These are phyloP conservation scores for Pueraria montana DNA, from an alignment of 306 rosid genomes.

Conservation along the genomic window DNA sequence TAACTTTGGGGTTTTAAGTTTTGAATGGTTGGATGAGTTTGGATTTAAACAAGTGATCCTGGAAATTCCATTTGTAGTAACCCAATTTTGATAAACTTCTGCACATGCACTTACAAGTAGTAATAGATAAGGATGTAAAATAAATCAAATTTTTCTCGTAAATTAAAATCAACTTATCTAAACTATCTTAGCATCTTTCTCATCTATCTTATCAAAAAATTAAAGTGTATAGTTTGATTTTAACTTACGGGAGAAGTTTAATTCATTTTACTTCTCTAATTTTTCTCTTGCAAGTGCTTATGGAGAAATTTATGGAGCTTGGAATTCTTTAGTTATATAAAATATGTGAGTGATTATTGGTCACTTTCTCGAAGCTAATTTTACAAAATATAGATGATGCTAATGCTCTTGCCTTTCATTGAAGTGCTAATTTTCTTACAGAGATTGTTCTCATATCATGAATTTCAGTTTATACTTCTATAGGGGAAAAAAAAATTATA, in stretches of 20 bases:
- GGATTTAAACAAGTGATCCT: slow-evolving; percentile 8
- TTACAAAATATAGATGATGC: neutral
- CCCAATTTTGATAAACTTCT: neutral
- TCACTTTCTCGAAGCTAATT: slow-evolving; percentile 4
- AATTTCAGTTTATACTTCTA: neutral
- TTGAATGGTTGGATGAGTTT: neutral
- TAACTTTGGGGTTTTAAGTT: slow-evolving; percentile 15
- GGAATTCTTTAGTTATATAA: slow-evolving; percentile 16
- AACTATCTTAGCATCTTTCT: neutral
- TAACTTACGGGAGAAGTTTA: neutral
- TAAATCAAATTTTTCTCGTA: neutral
- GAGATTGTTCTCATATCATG: slow-evolving; percentile 20
- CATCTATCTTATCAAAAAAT: neutral
- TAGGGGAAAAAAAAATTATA: neutral
- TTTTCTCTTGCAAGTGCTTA: no score
- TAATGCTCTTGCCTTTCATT: slow-evolving; percentile 2
- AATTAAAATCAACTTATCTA: neutral
- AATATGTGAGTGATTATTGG: slow-evolving; percentile 20
- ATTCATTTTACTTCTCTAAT: neutral
- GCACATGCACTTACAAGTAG: neutral
- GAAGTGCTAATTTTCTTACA: slow-evolving; percentile 12
- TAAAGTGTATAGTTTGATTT: neutral
- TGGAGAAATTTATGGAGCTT: slow-evolving; percentile 12
- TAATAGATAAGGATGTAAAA: neutral
- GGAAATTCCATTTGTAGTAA: neutral